Evolutionary conservation across 441 rosid species (phyloP), one percentile per base, ranked within the genome.

Genomic region (Cnidoscolus chayamansa): DNA sequence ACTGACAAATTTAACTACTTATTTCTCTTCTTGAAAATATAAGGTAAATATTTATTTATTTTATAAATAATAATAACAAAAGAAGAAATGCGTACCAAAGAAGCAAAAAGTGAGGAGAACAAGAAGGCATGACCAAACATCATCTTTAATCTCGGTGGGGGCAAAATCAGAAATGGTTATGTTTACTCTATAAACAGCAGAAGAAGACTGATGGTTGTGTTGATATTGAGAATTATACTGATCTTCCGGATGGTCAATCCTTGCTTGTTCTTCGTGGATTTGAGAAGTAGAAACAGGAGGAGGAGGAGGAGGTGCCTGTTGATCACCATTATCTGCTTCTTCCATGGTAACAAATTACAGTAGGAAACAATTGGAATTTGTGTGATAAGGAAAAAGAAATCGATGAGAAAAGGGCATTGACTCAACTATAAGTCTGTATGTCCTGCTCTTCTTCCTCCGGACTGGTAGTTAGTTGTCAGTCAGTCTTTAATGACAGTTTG

Each of bases 81-180:
- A 40, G 31, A n/a, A 40, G 19, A 60, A 55, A 65, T 50, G 71
- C 80, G 0, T 45, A 88, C 92, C 92, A 53, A 86, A 83, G 65
- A 82, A 69, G 83, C 90, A 86, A 55, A 86, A 86, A 32, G 82
- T 72, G 61, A 78, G 47, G 13, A 82, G 81, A 19, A 79, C 67
- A 43, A 59, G 15, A 63, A 80, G 49, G 80, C 82, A 81, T 49
- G 80, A 82, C 86, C 89, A 82, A 25, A 79, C 67, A 49, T 84
- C 90, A 64, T 82, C 85, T 54, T 75, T 62, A 2, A 78, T 78
- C 59, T 60, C 68, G 0, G 58, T 15, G 3, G 77, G 7, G 1
- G 66, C 56, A 12, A 53, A 76, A 69, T 74, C 49, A 32, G 81
- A 80, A 30, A 78, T 59, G 35, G 82, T 65, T 17, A 81, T 13